Conservation (phyloP, 768 basidiomycete genomes). For the Termitomyces sp. region DNA sequence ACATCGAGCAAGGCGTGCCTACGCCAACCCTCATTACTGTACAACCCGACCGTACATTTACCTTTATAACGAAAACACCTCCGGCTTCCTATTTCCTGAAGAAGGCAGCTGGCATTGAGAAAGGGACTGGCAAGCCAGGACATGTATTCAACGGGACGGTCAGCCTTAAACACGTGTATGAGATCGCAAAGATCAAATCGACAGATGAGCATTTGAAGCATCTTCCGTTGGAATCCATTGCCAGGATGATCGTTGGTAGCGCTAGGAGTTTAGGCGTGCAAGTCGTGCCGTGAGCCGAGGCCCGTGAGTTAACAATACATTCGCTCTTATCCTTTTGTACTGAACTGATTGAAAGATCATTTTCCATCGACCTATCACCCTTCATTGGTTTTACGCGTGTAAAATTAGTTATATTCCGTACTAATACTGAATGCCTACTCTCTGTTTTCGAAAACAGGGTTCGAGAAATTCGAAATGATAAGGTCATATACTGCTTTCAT, state of each 20-base stretch:
- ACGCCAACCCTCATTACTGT: constrained; percentile 91
- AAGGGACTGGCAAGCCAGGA: constrained; percentile 81
- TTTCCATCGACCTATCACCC: constrained; percentile 1
- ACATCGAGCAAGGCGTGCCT: constrained; percentile 80
- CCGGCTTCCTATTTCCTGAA: constrained; percentile 89
- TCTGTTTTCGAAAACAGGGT: constrained; percentile 8
- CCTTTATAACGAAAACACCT: constrained; percentile 89
- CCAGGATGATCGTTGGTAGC: constrained; percentile 83
- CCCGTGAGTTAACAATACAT: constrained; percentile 17
- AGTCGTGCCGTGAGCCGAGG: constrained; percentile 81
- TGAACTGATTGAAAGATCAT: constrained; percentile 9
- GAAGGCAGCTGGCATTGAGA: constrained; percentile 84
- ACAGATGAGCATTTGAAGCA: constrained; percentile 87
- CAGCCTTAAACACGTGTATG: constrained; percentile 95
- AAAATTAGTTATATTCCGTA: constrained; percentile 13
- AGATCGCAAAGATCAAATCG: constrained; percentile 96
- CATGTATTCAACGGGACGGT: constrained; percentile 77
- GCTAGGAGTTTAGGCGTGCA: constrained; percentile 86
- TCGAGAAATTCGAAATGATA: constrained; percentile 4
- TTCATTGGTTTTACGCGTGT: constrained; percentile 13
- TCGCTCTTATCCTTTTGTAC: constrained; percentile 4
- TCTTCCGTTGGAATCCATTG: constrained; percentile 81
- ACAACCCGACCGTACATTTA: constrained; percentile 92
- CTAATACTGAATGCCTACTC: constrained; percentile 12
- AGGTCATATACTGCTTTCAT: neutral